A percentile compares a stretch with the other conserved stretches of the same genome.
phyloP scores from a whole-genome alignment of 352 stramenopile species.

The Pythium grandisporangium region DNA sequence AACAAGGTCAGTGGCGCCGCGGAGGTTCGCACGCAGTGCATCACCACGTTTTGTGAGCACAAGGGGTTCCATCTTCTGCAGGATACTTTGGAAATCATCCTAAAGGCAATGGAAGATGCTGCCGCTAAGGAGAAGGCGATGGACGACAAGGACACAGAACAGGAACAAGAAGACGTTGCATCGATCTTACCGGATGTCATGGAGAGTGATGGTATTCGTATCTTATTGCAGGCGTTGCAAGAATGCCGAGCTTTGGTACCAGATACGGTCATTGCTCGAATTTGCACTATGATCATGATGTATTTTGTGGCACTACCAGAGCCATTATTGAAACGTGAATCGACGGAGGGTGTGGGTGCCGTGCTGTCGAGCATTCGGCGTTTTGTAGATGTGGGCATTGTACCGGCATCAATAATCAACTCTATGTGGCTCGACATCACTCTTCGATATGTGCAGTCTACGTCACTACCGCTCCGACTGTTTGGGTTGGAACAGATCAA shows the following conservation, averaged over 20 bases:
- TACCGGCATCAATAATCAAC: slow-evolving; percentile 49
- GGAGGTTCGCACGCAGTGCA: slow-evolving; percentile 77
- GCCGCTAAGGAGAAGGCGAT: slow-evolving; percentile 27
- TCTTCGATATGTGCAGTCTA: slow-evolving; percentile 83
- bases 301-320: slow-evolving; percentile 76
- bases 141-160: slow-evolving; percentile 13
- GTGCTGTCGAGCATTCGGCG: slow-evolving; percentile 74
- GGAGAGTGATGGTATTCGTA: slow-evolving; percentile 73
- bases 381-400: slow-evolving; percentile 55
- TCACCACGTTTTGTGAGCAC: slow-evolving; percentile 72
- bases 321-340: slow-evolving; percentile 78
- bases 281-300: slow-evolving; percentile 74
- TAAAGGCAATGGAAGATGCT: slow-evolving; percentile 20
- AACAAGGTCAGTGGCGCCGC: slow-evolving; percentile 78
- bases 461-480: slow-evolving; percentile 88
- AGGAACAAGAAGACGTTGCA: background rate
- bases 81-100: slow-evolving; percentile 61
- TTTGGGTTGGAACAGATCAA: slow-evolving; percentile 93
- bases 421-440: slow-evolving; percentile 78
- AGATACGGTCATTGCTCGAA: slow-evolving; percentile 46
- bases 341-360: slow-evolving; percentile 68
- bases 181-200: slow-evolving; percentile 23
- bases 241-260: slow-evolving; percentile 63
- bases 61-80: slow-evolving; percentile 73
- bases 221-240: slow-evolving; percentile 70